Evolutionary conservation across 495 filamentous ascomycete genomes (phyloP).

Genomic region (Talaromyces nanjingensis): DNA sequence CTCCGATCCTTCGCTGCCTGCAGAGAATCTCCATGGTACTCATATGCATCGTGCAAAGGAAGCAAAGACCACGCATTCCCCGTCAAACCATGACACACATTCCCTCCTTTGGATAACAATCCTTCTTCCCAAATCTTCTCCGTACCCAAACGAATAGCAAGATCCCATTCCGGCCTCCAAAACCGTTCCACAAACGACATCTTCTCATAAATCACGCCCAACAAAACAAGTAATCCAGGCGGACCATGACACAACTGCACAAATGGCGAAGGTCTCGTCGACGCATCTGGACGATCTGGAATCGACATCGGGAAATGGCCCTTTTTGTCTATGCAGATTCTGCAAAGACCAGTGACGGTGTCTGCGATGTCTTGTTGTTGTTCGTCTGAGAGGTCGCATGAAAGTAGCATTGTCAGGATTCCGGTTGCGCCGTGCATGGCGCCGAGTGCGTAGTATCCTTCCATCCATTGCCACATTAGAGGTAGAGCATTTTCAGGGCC

Average conservation of each 20-base stretch:
- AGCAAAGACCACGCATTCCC: slow-evolving; percentile 40
- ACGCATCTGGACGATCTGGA: slow-evolving; percentile 15
- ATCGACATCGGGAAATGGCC: slow-evolving; percentile 37
- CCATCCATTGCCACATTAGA: slow-evolving; percentile 44
- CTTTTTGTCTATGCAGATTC: slow-evolving; percentile 24
- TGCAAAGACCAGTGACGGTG: slow-evolving; percentile 33
- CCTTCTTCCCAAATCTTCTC: slow-evolving; percentile 42
- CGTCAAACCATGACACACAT: slow-evolving; percentile 40
- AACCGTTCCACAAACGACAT: slow-evolving; percentile 16
- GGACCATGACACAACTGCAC: slow-evolving; percentile 43
- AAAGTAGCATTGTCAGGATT: slow-evolving; percentile 36
- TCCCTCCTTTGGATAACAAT: slow-evolving; percentile 39
- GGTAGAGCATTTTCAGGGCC: slow-evolving; percentile 28
- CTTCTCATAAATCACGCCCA: slow-evolving; percentile 27
- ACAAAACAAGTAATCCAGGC: slow-evolving; percentile 32
- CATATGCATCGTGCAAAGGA: slow-evolving; percentile 27
- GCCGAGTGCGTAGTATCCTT: slow-evolving; percentile 33
- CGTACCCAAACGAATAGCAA: slow-evolving; percentile 26
- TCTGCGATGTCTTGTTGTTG: slow-evolving; percentile 29
- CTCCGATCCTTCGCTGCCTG: slow-evolving; percentile 16
- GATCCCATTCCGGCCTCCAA: slow-evolving; percentile 38
- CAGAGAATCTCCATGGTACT: slow-evolving; percentile 19
- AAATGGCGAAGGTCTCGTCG: slow-evolving; percentile 18
- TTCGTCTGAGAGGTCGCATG: slow-evolving; percentile 19
- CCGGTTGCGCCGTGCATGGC: slow-evolving; percentile 26